These are phyloP conservation scores for Candida tallmaniae DNA, from an alignment of 805 yeast genomes.

Conservation along the genomic window DNA sequence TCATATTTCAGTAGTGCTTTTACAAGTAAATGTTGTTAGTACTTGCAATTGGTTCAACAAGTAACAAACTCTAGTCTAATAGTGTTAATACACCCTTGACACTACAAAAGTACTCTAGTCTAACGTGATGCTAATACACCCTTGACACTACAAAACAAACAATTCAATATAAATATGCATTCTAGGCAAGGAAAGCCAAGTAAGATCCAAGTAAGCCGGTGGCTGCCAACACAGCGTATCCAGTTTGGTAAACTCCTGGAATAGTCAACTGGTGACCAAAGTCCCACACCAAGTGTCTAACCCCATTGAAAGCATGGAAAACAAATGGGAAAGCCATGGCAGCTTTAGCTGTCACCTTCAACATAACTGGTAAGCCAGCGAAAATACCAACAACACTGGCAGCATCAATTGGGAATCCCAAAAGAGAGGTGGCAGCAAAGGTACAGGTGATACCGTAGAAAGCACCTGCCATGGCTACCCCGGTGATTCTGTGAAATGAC, in stretches of 20 bases:
- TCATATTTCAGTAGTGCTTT: no score
- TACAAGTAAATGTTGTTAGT: no score
- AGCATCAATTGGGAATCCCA: conserved; percentile 54
- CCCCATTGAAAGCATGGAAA: conserved; percentile 80
- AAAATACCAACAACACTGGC: conserved; percentile 49
- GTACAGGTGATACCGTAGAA: conserved; percentile 75
- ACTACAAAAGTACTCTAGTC: no score
- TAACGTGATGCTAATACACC: no score
- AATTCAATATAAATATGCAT: neutral
- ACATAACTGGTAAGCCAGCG: conserved; percentile 59
- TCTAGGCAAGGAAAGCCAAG: conserved; percentile 41
- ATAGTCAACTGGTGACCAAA: conserved; percentile 72
- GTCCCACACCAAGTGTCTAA: conserved; percentile 96
- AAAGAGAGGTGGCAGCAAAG: conserved; percentile 64
- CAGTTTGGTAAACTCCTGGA: conserved; percentile 90
- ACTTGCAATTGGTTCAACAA: no score
- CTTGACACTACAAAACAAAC: no score
- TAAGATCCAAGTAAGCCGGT: conserved; percentile 56
- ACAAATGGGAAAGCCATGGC: conserved; percentile 77
- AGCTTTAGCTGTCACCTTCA: conserved; percentile 63
- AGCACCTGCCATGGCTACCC: conserved; percentile 74
- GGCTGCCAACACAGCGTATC: conserved; percentile 74
- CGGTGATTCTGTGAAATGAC: conserved; percentile 80
- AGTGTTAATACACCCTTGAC: no score
- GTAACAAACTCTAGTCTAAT: no score